Conservation (phyloP, 2,329 filamentous ascomycete genomes). For the Fusarium cyanostomum region DNA sequence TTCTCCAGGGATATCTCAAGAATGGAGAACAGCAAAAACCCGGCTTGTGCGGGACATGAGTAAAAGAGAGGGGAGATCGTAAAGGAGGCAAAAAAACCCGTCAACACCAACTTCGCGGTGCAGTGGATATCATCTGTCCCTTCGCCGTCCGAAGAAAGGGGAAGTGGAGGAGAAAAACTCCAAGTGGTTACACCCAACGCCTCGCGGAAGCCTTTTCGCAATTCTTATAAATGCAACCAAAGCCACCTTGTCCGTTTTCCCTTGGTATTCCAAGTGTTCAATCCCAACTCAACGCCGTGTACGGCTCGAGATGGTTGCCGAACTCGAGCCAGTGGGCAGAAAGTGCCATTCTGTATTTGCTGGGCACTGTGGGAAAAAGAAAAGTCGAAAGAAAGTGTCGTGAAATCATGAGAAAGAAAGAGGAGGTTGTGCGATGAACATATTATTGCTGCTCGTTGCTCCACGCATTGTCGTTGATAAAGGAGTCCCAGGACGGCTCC, state of each 20-base stretch:
- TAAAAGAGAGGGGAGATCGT: background rate
- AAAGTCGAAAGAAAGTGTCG: constrained; percentile 17
- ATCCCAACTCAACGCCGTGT: constrained; percentile 11
- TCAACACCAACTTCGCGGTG: background rate
- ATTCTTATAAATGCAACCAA: constrained; percentile 35
- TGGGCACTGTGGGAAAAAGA: background rate
- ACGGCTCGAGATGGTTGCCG: background rate
- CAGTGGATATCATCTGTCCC: background rate
- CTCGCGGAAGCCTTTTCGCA: constrained; percentile 15
- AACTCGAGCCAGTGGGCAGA: constrained; percentile 4
- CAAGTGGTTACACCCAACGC: constrained; percentile 6
- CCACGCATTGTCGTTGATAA: constrained; percentile 46
- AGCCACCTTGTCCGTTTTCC: constrained; percentile 18
- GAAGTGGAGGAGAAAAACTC: background rate
- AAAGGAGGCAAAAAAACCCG: background rate
- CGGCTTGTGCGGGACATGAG: background rate
- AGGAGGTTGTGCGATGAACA: background rate
- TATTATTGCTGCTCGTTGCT: constrained; percentile 27
- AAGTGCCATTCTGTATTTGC: constrained; percentile 1
- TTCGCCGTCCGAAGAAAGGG: background rate
- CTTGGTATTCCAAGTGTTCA: constrained; percentile 9
- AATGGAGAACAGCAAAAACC: background rate
- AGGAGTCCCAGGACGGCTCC: constrained; percentile 46
- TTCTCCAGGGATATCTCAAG: constrained; percentile 7
- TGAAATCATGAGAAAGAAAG: constrained; percentile 24